Conservation (phyloP, 306 rosid genomes). For the Benincasa hispida region DNA sequence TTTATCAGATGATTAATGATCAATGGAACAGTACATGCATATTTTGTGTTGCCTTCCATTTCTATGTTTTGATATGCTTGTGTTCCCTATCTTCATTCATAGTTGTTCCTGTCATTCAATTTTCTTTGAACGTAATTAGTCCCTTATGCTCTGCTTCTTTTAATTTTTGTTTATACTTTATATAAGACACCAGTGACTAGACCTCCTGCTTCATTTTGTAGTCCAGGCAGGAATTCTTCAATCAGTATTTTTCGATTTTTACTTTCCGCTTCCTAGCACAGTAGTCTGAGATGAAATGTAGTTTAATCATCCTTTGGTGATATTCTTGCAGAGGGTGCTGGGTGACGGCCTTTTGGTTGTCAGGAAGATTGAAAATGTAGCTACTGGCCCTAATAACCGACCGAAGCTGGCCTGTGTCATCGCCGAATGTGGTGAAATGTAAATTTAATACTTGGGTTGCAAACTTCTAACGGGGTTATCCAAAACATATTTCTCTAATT, state of each 20-base stretch:
- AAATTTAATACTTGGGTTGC: slow-evolving; percentile 36
- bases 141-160: neutral
- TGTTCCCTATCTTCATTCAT: neutral
- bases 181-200: neutral
- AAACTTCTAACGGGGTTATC: neutral
- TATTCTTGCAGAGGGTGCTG: slow-evolving; percentile 68
- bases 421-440: slow-evolving; percentile 98
- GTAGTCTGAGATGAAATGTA: neutral
- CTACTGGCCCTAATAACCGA: slow-evolving; percentile 83
- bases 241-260: neutral
- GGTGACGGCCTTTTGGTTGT: slow-evolving; percentile 98
- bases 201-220: neutral
- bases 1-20: neutral
- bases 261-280: neutral
- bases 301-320: neutral
- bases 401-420: slow-evolving; percentile 76
- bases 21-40: neutral
- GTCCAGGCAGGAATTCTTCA: neutral
- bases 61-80: no score
- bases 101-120: neutral
- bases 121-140: neutral
- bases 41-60: neutral
- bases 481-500: neutral
- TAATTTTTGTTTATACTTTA: neutral
- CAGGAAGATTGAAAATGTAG: slow-evolving; percentile 95